These are phyloP conservation scores for Populus davidiana DNA, from an alignment of 345 rosid species.

Conservation along the genomic window DNA sequence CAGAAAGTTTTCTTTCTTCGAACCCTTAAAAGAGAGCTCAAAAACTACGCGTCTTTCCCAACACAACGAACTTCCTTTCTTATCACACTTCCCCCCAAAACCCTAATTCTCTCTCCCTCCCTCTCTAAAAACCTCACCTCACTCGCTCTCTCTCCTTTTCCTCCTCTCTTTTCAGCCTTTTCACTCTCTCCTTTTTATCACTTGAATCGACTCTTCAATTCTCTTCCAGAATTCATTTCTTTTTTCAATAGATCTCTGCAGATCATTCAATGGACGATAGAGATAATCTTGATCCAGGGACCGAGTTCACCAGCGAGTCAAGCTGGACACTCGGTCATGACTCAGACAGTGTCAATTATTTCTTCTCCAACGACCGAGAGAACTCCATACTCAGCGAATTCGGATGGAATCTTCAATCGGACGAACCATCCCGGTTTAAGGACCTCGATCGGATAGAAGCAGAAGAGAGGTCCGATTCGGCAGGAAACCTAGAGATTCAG, in stretches of 20 bases:
- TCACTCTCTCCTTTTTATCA: background rate
- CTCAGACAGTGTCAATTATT: slow-evolving; percentile 43
- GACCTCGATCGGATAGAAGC: slow-evolving; percentile 15
- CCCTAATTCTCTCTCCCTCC: slow-evolving; percentile 45
- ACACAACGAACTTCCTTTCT: background rate
- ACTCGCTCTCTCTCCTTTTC: background rate
- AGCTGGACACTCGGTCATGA: slow-evolving; percentile 42
- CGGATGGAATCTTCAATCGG: slow-evolving; percentile 54
- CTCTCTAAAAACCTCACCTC: slow-evolving; percentile 6
- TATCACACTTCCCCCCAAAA: slow-evolving; percentile 18
- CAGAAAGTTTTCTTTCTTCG: background rate
- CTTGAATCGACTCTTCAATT: background rate
- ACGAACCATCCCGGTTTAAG: slow-evolving; percentile 9
- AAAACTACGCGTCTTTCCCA: slow-evolving; percentile 41
- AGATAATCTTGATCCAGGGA: slow-evolving; percentile 42
- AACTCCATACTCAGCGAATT: slow-evolving; percentile 56
- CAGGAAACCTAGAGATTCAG: slow-evolving; percentile 8
- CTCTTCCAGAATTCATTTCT: background rate
- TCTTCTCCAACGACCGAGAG: slow-evolving; percentile 47
- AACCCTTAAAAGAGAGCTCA: background rate
- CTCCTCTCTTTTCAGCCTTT: background rate
- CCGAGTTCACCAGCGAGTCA: slow-evolving; percentile 25
- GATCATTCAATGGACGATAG: slow-evolving; percentile 18
- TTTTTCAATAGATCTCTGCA: background rate
- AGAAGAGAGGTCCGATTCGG: slow-evolving; percentile 25